phyloP scores from a whole-genome alignment of 352 stramenopile species.

The Thalassiosira pacifica region DNA sequence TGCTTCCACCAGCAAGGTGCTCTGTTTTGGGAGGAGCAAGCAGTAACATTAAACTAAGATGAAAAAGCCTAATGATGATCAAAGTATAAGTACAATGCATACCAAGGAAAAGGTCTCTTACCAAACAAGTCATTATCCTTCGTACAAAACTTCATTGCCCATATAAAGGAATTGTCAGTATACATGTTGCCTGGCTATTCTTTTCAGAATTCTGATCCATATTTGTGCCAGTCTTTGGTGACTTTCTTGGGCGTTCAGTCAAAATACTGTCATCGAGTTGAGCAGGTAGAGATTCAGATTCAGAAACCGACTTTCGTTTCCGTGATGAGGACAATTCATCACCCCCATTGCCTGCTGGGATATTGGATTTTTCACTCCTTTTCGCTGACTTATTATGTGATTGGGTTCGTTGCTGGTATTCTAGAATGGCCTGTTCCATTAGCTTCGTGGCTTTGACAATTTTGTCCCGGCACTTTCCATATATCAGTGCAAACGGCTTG shows the following conservation, averaged over 20 bases:
- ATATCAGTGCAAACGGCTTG: neutral
- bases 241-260: neutral
- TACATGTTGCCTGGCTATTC: neutral
- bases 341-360: neutral
- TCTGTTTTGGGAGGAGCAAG: too few species aligned
- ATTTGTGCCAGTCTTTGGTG: neutral
- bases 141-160: neutral
- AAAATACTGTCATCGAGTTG: neutral
- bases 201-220: neutral
- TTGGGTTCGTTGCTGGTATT: neutral
- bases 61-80: neutral
- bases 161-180: slow-evolving; percentile 8
- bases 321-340: neutral
- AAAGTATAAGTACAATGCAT: neutral
- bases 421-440: neutral
- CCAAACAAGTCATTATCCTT: slow-evolving; percentile 14
- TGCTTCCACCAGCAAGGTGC: neutral
- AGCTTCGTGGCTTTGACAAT: neutral
- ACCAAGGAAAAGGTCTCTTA: neutral
- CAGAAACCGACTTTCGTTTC: neutral
- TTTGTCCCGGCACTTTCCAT: neutral
- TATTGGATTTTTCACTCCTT: neutral
- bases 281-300: neutral
- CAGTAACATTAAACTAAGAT: too few species aligned
- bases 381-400: too few species aligned